These are phyloP conservation scores for Leishmania tarentolae DNA, from an alignment of 208 protist genomes.

Conservation along the genomic window DNA sequence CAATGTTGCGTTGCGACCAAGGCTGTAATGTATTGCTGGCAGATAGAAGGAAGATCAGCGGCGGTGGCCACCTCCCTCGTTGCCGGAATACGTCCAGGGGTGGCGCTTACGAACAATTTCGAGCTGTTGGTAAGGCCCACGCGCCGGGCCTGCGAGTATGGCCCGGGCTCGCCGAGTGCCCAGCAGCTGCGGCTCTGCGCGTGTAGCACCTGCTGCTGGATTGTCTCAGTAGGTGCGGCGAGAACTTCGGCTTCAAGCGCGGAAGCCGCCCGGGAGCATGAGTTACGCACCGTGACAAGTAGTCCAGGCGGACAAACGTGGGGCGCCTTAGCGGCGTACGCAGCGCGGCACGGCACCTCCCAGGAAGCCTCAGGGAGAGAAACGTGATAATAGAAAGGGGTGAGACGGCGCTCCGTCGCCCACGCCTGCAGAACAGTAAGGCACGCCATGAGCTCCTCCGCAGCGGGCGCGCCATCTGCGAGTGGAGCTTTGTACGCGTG, in stretches of 20 bases:
- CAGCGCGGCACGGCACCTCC: slow-evolving; percentile 14
- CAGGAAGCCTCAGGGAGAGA: slow-evolving; percentile 8
- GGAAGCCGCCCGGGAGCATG: not conserved
- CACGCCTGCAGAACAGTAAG: slow-evolving; percentile 9
- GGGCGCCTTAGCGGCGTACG: slow-evolving; percentile 16
- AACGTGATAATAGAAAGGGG: slow-evolving; percentile 24
- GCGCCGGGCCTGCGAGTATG: slow-evolving; percentile 79
- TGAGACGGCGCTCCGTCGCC: slow-evolving; percentile 4
- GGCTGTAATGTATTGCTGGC: not conserved
- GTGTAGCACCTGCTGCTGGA: slow-evolving; percentile 57
- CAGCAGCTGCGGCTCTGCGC: slow-evolving; percentile 93
- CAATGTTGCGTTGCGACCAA: not conserved
- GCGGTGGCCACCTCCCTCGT: slow-evolving; percentile 35
- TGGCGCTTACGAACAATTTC: slow-evolving; percentile 36
- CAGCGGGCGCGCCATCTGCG: not conserved
- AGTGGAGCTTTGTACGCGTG: not conserved
- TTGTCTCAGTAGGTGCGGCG: slow-evolving; percentile 14
- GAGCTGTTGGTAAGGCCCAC: slow-evolving; percentile 8
- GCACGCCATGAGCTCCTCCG: not conserved
- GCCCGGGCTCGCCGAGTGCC: slow-evolving; percentile 85
- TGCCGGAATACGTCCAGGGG: slow-evolving; percentile 43
- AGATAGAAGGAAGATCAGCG: slow-evolving; percentile 27
- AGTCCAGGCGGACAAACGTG: slow-evolving; percentile 35
- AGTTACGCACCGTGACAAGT: slow-evolving; percentile 9
- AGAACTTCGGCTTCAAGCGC: slow-evolving; percentile 20